A percentile compares a stretch with the other conserved stretches of the same genome.
phyloP scores from a whole-genome alignment of 2,329 filamentous ascomycete genomes.

The Fusarium newnesense region DNA sequence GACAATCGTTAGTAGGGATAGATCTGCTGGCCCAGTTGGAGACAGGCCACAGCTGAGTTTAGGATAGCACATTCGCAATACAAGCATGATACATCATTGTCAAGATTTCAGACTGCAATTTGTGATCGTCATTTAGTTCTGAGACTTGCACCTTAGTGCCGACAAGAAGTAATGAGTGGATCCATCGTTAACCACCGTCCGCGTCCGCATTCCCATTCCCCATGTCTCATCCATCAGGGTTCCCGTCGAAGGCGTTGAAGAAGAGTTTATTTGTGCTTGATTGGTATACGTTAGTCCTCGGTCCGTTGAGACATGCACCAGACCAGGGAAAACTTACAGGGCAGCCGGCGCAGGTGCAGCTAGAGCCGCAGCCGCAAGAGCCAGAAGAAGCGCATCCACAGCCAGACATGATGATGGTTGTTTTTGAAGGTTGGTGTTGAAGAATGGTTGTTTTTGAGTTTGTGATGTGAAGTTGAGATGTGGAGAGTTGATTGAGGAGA shows the following conservation, averaged over 20 bases:
- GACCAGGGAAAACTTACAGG: constrained; percentile 51
- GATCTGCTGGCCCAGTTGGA: no score
- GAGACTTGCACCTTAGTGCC: constrained; percentile 3
- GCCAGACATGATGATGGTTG: constrained; percentile 52
- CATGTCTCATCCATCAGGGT: constrained; percentile 38
- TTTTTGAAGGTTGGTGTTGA: constrained; percentile 14
- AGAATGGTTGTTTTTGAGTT: constrained; percentile 8
- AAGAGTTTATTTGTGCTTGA: constrained; percentile 45
- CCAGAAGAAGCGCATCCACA: constrained; percentile 56
- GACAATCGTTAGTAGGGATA: background rate
- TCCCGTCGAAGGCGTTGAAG: constrained; percentile 29
- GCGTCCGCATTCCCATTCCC: constrained; percentile 8
- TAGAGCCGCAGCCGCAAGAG: constrained; percentile 54
- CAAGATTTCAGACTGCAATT: constrained; percentile 2
- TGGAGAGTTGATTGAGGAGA: constrained; percentile 18
- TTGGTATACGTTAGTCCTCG: constrained; percentile 35
- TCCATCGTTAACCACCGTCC: constrained; percentile 24
- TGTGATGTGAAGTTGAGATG: constrained; percentile 1
- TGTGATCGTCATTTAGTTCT: constrained; percentile 18
- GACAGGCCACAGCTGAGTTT: background rate
- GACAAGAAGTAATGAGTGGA: constrained; percentile 37
- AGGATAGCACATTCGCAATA: background rate
- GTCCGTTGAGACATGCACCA: constrained; percentile 8
- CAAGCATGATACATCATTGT: background rate
- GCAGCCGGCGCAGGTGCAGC: constrained; percentile 56